Percentiles rank a stretch among this genome's conserved stretches.
Evolutionary conservation across 139 green algal species (phyloP).

Genomic region (Picochlorum costavermella): DNA sequence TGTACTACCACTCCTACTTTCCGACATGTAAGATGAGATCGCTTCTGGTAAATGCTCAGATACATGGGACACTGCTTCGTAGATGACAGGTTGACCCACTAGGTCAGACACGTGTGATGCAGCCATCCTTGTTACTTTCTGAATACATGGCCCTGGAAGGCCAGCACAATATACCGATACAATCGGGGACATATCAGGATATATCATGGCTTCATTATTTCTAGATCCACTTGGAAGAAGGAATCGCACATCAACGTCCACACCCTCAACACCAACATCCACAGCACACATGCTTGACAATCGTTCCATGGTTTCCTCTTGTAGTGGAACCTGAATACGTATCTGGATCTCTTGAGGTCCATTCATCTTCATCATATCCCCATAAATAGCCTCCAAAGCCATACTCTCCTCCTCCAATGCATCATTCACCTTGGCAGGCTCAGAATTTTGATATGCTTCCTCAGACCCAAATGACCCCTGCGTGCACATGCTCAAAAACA

Average conservation of each 20-base stretch:
- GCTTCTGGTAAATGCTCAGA: conserved; percentile 24
- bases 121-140: conserved; percentile 38
- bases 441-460: neutral
- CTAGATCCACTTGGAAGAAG: no score
- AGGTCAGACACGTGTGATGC: conserved; percentile 14
- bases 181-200: conserved; percentile 38
- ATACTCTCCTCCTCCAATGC: conserved; percentile 57
- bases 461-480: neutral
- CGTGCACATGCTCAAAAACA: no score
- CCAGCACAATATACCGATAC: conserved; percentile 27
- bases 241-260: no score
- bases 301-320: no score
- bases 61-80: conserved; percentile 39
- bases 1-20: neutral
- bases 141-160: conserved; percentile 23
- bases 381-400: conserved; percentile 69
- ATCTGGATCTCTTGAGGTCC: no score
- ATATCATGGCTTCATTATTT: conserved; percentile 6
- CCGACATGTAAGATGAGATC: neutral
- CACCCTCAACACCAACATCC: no score
- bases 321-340: no score
- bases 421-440: neutral
- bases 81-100: conserved; percentile 43
- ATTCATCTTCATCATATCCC: neutral
- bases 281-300: no score